Evolutionary conservation across 371 early-diverging fungal genomes (phyloP).

Genomic region (Umbelopsis sp.): DNA sequence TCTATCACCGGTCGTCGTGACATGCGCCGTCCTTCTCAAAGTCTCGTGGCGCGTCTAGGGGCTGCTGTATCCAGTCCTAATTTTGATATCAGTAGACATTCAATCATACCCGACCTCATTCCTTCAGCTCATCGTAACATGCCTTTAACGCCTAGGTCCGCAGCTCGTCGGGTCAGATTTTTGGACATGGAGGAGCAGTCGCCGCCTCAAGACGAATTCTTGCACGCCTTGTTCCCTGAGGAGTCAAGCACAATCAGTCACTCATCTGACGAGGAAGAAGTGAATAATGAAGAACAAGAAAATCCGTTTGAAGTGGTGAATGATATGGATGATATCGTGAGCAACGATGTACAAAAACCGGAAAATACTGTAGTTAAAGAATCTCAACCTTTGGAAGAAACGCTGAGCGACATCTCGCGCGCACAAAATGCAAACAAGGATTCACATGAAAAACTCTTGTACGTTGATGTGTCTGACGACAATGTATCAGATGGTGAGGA

Average conservation of each 20-base stretch:
- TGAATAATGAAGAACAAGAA: background rate
- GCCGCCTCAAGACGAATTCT: too few relatives aligned
- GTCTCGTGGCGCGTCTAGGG: background rate
- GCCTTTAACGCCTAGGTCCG: background rate
- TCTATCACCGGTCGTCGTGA: background rate
- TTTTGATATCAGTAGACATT: conserved; percentile 14
- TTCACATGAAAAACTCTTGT: too few relatives aligned
- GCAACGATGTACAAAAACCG: too few relatives aligned
- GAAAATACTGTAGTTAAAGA: too few relatives aligned
- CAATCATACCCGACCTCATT: background rate
- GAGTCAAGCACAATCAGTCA: too few relatives aligned
- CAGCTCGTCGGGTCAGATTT: conserved; percentile 1
- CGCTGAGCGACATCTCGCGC: background rate
- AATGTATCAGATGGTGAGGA: too few relatives aligned
- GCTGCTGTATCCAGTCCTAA: background rate
- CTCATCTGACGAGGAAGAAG: background rate
- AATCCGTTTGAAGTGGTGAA: conserved; percentile 1
- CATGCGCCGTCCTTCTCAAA: background rate
- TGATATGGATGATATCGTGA: background rate
- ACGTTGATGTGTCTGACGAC: too few relatives aligned
- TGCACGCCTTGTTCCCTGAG: too few relatives aligned
- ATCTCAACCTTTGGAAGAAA: background rate
- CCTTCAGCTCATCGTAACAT: background rate
- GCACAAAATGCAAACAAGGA: too few relatives aligned
- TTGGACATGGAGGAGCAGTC: background rate